Evolutionary conservation across 2,329 filamentous ascomycete species (phyloP), one percentile per base, ranked within the genome.

Genomic region (Neocucurbitaria cava): DNA sequence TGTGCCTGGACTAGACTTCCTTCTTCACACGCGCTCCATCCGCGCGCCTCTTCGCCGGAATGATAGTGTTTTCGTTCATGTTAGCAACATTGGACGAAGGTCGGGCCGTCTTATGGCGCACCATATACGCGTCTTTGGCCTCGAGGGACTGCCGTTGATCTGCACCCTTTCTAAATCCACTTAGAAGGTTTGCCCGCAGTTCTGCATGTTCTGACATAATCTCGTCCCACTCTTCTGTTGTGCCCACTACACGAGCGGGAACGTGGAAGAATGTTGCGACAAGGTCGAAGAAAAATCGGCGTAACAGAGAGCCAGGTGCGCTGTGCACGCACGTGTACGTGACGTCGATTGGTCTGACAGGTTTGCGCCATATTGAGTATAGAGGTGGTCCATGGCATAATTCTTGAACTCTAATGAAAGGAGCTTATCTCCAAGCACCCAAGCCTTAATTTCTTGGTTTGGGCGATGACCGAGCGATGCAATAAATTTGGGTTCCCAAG

Each of bases 301-400:
- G 43, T n/a, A 63, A 31, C 30, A 49, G 56, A 2, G 57, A 60
- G n/a, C 39, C 36, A 10, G 15, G 5, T 17, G 30, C 46, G 23
- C 44, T 63, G 43, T 61, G 39, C 9, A 46, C 28, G 15, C 45
- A 57, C 5, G 38, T 47, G 15, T 52, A 58, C n/a, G 44, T 15
- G 9, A 61, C 48, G 28, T 62, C 41, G 33, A 40, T 8, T 8
- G 52, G 41, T 7, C 49, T 28, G 7, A 62, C 35, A n/a, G 54
- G n/a, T 21, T 46, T n/a, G 81, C 78, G 26, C 53, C 20, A 17
- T 58, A 41, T 17, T 50, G 46, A 10, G 23, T 18, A 13, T 58
- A 46, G 5, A 62, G 43, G 33, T 45, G 49, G 20, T 33, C 31
- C 54, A 62, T 60, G 9, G 59, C 59, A n/a, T 59, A 46, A 28